Conservation (phyloP, 148 eudicot genomes). For the Rhododendron williamsianum region DNA sequence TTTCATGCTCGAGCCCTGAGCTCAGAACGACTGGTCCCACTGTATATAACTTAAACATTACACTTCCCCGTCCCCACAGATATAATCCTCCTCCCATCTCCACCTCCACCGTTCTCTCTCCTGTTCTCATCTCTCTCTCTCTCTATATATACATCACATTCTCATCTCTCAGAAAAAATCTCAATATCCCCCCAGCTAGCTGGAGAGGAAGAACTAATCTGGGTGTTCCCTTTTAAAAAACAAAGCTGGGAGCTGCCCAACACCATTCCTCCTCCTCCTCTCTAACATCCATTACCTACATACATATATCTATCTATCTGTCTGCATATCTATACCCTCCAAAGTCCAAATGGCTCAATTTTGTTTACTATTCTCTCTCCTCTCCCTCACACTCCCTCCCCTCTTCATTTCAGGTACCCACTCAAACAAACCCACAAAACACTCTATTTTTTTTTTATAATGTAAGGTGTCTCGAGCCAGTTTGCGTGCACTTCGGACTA, state of each 20-base stretch:
- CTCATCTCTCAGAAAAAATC: neutral
- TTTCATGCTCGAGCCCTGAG: too few relatives aligned
- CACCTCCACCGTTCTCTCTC: neutral
- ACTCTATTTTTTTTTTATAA: neutral
- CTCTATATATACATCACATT: neutral
- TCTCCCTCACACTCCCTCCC: slow-evolving; percentile 2
- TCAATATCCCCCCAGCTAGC: neutral
- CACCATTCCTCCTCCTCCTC: neutral
- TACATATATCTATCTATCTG: neutral
- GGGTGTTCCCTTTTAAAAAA: neutral
- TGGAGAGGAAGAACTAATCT: neutral
- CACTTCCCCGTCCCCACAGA: too few relatives aligned
- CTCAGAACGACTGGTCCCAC: too few relatives aligned
- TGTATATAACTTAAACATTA: too few relatives aligned
- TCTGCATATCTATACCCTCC: neutral
- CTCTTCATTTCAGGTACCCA: slow-evolving; percentile 21
- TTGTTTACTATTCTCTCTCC: neutral
- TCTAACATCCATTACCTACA: neutral
- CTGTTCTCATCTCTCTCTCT: neutral
- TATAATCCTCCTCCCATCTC: neutral
- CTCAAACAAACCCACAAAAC: neutral
- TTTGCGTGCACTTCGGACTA: accelerated
- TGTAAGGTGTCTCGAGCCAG: too few relatives aligned
- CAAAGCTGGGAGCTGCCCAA: neutral
- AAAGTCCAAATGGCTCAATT: slow-evolving; percentile 11